These are phyloP conservation scores for Colletotrichum lindemuthianum DNA, from an alignment of 2,329 filamentous ascomycete genomes.

Conservation along the genomic window DNA sequence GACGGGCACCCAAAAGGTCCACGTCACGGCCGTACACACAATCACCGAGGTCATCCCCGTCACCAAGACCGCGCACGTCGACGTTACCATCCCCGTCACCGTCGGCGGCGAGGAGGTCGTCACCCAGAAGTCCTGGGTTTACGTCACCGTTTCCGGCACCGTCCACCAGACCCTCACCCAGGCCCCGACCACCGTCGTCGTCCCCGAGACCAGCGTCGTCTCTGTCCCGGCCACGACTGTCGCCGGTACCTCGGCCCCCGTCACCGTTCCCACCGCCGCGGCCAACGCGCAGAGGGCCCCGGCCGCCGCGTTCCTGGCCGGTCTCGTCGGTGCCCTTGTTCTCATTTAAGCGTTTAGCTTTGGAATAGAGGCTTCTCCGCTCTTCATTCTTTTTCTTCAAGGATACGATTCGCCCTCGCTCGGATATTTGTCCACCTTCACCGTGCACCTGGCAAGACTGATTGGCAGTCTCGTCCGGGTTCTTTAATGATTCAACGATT, in stretches of 20 bases:
- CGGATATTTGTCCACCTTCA: background rate
- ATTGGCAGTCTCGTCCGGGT: background rate
- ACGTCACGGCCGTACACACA: slow-evolving; percentile 46
- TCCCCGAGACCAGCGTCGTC: slow-evolving; percentile 44
- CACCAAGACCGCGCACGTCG: slow-evolving; percentile 51
- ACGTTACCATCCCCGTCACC: slow-evolving; percentile 52
- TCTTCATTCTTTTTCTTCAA: background rate
- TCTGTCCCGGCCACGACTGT: slow-evolving; percentile 41
- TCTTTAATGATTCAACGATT: slow-evolving; percentile 7
- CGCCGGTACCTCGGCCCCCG: slow-evolving; percentile 37
- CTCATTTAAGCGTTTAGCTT: slow-evolving; percentile 43
- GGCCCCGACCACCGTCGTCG: slow-evolving; percentile 42
- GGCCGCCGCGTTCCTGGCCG: slow-evolving; percentile 49
- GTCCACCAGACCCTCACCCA: slow-evolving; percentile 39
- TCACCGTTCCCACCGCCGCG: slow-evolving; percentile 42
- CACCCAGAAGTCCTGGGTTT: slow-evolving; percentile 46
- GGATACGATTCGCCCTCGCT: background rate
- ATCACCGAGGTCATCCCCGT: slow-evolving; percentile 52
- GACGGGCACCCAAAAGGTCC: slow-evolving; percentile 54
- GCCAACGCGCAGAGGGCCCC: slow-evolving; percentile 47
- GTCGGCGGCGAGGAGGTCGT: slow-evolving; percentile 45
- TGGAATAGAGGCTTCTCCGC: background rate
- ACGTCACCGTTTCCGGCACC: slow-evolving; percentile 42
- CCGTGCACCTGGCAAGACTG: background rate
- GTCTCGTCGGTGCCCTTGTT: slow-evolving; percentile 49